Evolutionary conservation across 23 red algal genomes (phyloP).

Genomic region (Gracilaria vermiculophylla): DNA sequence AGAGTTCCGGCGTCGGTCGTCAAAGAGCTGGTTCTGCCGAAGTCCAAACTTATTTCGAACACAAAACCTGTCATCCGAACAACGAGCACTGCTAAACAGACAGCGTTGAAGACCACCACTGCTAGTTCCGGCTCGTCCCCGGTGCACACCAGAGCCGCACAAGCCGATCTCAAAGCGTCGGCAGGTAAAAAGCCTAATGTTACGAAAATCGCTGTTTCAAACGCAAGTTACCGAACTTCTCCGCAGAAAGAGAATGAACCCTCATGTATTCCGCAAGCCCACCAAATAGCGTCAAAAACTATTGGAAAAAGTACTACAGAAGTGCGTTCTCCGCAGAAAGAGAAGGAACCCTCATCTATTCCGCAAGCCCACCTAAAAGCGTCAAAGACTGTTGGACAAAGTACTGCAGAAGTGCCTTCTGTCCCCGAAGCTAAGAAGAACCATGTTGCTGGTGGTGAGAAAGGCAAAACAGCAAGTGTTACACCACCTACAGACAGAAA

Average conservation of each 20-base stretch:
- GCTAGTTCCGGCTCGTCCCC: neutral
- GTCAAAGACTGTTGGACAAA: neutral
- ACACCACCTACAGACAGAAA: neutral
- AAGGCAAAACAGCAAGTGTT: neutral
- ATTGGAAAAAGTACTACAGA: too few species aligned
- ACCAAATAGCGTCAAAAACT: neutral
- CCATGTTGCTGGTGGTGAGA: neutral
- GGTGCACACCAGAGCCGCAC: neutral
- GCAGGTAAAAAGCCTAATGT: neutral
- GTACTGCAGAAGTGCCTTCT: too few species aligned
- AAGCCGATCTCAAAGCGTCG: neutral
- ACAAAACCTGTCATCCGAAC: neutral
- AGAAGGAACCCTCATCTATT: too few species aligned
- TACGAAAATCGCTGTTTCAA: neutral
- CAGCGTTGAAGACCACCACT: neutral
- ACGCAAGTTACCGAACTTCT: neutral
- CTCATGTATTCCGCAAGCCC: neutral
- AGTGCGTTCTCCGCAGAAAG: too few species aligned
- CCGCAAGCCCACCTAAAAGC: too few species aligned
- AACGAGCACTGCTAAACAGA: neutral
- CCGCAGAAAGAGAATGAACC: neutral
- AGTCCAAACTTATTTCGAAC: neutral
- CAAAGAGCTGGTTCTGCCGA: neutral
- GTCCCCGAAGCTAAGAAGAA: neutral
- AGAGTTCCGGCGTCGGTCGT: neutral